phyloP scores from a whole-genome alignment of 495 filamentous ascomycete genomes.

The Diplogelasinospora grovesii region DNA sequence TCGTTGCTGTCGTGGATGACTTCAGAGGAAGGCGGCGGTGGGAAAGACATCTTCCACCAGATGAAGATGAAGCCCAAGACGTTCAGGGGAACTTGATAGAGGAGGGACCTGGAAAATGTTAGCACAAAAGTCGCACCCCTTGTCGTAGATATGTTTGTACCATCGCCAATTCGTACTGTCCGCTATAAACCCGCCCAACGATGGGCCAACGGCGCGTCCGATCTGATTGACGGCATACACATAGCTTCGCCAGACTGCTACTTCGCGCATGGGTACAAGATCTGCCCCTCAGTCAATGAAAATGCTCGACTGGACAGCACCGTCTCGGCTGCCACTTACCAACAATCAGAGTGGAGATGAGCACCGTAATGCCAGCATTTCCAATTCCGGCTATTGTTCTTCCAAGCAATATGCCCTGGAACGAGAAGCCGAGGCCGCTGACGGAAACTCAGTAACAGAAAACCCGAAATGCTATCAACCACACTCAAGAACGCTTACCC shows the following conservation, averaged over 20 bases:
- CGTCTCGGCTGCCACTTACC: background rate
- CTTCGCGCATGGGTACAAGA: constrained; percentile 12
- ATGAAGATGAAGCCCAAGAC: constrained; percentile 5
- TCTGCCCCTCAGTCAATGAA: constrained; percentile 5
- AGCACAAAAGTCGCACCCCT: background rate
- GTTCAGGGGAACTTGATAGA: constrained; percentile 12
- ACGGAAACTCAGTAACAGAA: no score
- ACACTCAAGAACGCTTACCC: background rate
- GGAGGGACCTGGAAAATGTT: constrained; percentile 3
- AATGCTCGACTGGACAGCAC: no score
- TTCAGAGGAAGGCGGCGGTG: background rate
- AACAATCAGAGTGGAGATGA: constrained; percentile 14
- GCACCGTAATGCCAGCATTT: constrained; percentile 12
- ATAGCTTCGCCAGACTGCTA: constrained; percentile 16
- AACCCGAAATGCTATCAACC: background rate
- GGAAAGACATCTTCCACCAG: constrained; percentile 13
- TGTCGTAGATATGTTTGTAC: background rate
- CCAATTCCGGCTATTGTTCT: constrained; percentile 10
- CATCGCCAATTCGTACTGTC: constrained; percentile 11
- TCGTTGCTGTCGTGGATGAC: background rate
- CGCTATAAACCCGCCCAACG: constrained; percentile 9
- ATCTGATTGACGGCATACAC: constrained; percentile 13
- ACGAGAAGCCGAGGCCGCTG: constrained; percentile 10
- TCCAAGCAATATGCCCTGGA: constrained; percentile 8
- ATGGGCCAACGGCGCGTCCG: constrained; percentile 12